Base-by-base conservation (phyloP, 371 early-diverging fungal species). In the Mortierella sp. region DNA sequence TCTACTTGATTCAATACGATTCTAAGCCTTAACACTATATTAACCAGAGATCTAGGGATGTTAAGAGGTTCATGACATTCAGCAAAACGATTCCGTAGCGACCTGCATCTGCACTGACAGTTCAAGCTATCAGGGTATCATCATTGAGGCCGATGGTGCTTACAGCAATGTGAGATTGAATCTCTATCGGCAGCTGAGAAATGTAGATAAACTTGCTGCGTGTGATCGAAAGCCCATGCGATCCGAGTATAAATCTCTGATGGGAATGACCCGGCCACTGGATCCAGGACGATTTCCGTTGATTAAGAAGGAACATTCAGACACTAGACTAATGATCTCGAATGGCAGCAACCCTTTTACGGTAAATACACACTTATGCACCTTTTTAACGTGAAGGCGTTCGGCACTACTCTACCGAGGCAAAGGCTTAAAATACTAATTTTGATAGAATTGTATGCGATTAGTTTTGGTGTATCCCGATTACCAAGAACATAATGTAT, bases 381-480 rank as follows among this genome's bases (percentile, higher is more conserved):
- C n/a, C n/a, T n/a, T n/a, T n/a, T n/a, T n/a, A n/a, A n/a, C n/a
- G n/a, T n/a, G n/a, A n/a, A n/a, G n/a, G n/a, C n/a, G n/a, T n/a
- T n/a, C n/a, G n/a, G n/a, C n/a, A n/a, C n/a, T n/a, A n/a, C n/a
- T n/a, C n/a, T n/a, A n/a, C n/a, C n/a, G n/a, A n/a, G n/a, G n/a
- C n/a, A n/a, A 13, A 10, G 29, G 42, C 34, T 2, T 3, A 54
- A 23, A 17, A 17, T 13, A 45, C 15, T 51, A 47, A 45, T 47
- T 19, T 35, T 22, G 37, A 26, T 40, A 29, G 10, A 61, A 26
- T 31, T 45, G 5, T 31, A 40, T 28, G 17, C 31, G 3, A 13
- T 43, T 35, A 77, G 77, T 55, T 68, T n/a, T 77, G 77, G 77
- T 77, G 77, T 19, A 68, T 77, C 15, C 77, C 77, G 9, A 67